A percentile compares a stretch with the other conserved stretches of the same genome.
These are phyloP conservation scores for Rhododendron griersonianum DNA, from an alignment of 148 eudicot genomes.

Conservation along the genomic window DNA sequence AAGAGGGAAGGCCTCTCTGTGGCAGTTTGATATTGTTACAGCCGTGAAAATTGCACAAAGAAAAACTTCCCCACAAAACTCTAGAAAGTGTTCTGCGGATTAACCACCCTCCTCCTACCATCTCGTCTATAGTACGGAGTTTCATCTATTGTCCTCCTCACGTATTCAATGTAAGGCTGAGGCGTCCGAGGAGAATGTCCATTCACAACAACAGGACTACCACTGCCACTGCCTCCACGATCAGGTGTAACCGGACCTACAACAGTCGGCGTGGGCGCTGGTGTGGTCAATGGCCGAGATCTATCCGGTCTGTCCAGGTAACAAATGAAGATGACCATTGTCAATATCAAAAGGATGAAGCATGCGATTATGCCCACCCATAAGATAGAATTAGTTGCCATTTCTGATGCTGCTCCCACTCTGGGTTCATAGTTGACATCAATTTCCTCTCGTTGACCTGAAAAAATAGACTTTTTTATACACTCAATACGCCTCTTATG, in stretches of 20 bases:
- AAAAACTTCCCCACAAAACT: neutral
- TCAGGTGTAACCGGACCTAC: slow-evolving; percentile 42
- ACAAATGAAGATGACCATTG: slow-evolving; percentile 22
- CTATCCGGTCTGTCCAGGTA: slow-evolving; percentile 32
- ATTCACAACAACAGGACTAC: slow-evolving; percentile 20
- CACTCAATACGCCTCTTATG: neutral
- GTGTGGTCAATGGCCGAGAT: slow-evolving; percentile 10
- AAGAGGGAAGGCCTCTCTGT: neutral
- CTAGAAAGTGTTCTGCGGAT: slow-evolving; percentile 75
- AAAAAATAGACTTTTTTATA: neutral
- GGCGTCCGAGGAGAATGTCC: slow-evolving; percentile 76
- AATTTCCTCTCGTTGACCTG: slow-evolving; percentile 71
- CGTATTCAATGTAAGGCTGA: slow-evolving; percentile 70
- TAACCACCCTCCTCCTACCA: slow-evolving; percentile 47
- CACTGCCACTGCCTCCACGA: slow-evolving; percentile 21
- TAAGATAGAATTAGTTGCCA: neutral
- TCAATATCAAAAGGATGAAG: slow-evolving; percentile 25
- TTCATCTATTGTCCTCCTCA: slow-evolving; percentile 82
- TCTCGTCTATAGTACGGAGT: slow-evolving; percentile 77
- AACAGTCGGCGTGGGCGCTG: slow-evolving; percentile 21
- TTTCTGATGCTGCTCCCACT: slow-evolving; percentile 11
- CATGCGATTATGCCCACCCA: slow-evolving; percentile 26
- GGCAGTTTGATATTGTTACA: neutral
- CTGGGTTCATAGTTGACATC: slow-evolving; percentile 44
- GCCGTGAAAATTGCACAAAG: neutral